Evolutionary conservation across 1,284 basidiomycete genomes (phyloP).

Genomic region (Ganoderma multipileum): DNA sequence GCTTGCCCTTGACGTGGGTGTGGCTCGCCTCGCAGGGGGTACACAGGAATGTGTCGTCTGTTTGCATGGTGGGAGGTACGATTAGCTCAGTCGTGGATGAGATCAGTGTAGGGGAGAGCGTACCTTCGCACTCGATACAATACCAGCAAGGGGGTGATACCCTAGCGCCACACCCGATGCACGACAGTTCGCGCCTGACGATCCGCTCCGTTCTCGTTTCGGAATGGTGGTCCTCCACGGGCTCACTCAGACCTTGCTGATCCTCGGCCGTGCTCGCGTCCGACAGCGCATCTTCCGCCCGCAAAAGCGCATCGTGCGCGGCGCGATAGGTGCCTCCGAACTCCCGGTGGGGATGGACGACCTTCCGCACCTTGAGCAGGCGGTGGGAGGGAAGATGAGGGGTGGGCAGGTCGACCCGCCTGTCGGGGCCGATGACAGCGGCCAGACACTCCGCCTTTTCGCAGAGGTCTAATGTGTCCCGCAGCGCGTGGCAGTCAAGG

Average conservation of each 20-base stretch:
- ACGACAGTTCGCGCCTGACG: conserved; percentile 16
- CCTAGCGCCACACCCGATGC: conserved; percentile 17
- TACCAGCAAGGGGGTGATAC: conserved; percentile 32
- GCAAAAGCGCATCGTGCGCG: conserved; percentile 26
- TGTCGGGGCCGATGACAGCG: conserved; percentile 22
- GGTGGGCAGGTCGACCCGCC: conserved; percentile 20
- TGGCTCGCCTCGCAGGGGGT: conserved; percentile 19
- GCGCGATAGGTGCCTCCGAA: conserved; percentile 25
- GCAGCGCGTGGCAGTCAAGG: conserved; percentile 32
- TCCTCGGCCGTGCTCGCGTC: conserved; percentile 14
- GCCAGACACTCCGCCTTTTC: conserved; percentile 29
- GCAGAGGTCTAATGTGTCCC: conserved; percentile 35
- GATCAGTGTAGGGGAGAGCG: neutral
- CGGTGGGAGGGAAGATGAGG: conserved; percentile 29
- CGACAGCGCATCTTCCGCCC: conserved; percentile 24
- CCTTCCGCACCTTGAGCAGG: conserved; percentile 28
- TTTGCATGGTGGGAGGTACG: neutral
- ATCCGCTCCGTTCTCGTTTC: neutral
- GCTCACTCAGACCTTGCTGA: neutral
- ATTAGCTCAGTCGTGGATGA: neutral
- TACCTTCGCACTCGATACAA: conserved; percentile 32
- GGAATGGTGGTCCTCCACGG: neutral
- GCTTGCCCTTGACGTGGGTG: conserved; percentile 13
- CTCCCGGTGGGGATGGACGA: conserved; percentile 28
- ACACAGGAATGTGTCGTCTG: conserved; percentile 29